Base-by-base conservation (phyloP, 345 rosid genomes). In the Arabis hirsuta region DNA sequence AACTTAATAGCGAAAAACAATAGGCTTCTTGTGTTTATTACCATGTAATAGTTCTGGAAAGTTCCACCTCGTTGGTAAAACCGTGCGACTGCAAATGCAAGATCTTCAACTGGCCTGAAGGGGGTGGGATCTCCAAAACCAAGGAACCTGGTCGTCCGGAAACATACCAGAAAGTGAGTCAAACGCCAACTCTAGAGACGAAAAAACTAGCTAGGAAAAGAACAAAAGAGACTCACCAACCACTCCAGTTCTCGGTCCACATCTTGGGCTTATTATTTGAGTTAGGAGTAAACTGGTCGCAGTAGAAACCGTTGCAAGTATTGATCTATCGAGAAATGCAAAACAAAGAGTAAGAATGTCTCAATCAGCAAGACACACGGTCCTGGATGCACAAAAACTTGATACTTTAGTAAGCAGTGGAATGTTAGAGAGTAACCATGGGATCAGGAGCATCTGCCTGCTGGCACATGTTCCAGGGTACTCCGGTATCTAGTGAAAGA, bases 391-490 rank as follows among this genome's bases (percentile, higher is more conserved):
- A 4, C 16, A 67, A 10, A n/a, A 26, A 65, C 20, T 54, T 57
- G 34, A 34, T 47, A 54, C 32, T 60, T 16, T 29, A 69, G 10
- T n/a, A 7, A 27, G 34, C 10, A 64, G 44, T 67, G 9, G 9
- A 57, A 48, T 22, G 10, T 62, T 47, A 56, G 39, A 79, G 42
- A 77, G 89, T 84, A 71, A 94, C 98, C 56, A 94, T 79, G 12
- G 97, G 91, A 79, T 91, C 98, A 77, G 98, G 97, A 66, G 97
- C 98, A 79, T 94, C 89, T 34, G 55, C 64, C 85, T 91, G 98
- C 72, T 94, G 96, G 78, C 98, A 94, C 98, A 91, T 91, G 71
- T 91, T 95, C 98, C 98, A 94, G 19, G 98, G 98, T 38, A 94
- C 97, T 7, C 96, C 97, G n/a, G 96, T 94, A 69, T 85, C 81